Evolutionary conservation across 345 rosid genomes (phyloP), one percentile per base, ranked within the genome.

Genomic region (Brassica nigra): DNA sequence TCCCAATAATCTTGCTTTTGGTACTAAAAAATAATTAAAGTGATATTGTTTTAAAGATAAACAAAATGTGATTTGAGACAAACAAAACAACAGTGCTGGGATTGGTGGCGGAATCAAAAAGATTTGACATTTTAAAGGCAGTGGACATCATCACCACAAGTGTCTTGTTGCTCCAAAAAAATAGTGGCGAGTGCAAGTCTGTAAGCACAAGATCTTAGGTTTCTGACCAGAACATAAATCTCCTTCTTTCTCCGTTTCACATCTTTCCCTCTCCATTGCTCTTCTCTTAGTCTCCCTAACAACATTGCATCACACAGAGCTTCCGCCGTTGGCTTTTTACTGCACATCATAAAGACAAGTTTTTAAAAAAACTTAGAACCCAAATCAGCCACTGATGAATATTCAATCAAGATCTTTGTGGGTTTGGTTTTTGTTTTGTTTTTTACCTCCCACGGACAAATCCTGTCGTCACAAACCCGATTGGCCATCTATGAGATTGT

Each of bases 381-480:
- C 62, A 70, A 70, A 12, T 16, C 58, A n/a, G 49, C 18, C 29
- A 7, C 12, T 71, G 20, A 4, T 71, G 36, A 55, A 27, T 3
- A 66, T 59, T 29, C 8, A 66, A 67, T 66, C 39, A 75, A 62
- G 36, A 62, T 27, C 44, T 44, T 62, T 27, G 57, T 15, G 64
- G 10, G 23, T 54, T 16, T n/a, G 4, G 1, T n/a, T 47, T 76
- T 52, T 65, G 14, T 65, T 34, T 65, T 29, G n/a, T 0, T 12
- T 29, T 89, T 80, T 73, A 95, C 97, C 95, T 92, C 66, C 99
- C 97, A 68, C 85, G 78, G 55, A 91, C 89, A 80, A 89, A 89
- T 65, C 99, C 99, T 33, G 95, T 86, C 11, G 97, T 90, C 20
- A 91, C 87, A 74, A 95, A 92, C 71, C 99, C 99, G 14, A 95